phyloP scores from a whole-genome alignment of 2,329 filamentous ascomycete genomes.

The Microdochium paspali region DNA sequence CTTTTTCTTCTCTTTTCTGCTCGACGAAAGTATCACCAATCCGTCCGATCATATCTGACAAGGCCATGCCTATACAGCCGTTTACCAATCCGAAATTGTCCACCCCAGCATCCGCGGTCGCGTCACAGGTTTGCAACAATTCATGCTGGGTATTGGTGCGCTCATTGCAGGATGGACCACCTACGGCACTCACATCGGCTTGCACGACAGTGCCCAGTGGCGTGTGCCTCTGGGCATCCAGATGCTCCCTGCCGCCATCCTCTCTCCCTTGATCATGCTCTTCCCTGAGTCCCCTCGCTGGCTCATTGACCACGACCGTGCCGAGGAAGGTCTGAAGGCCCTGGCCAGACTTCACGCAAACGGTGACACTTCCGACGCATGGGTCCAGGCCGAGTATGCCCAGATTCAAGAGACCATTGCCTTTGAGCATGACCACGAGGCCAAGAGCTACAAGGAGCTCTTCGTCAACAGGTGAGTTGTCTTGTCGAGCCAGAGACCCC shows the following conservation, averaged over 20 bases:
- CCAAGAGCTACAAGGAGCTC: conserved; percentile 61
- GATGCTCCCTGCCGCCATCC: conserved; percentile 54
- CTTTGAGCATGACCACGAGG: conserved; percentile 57
- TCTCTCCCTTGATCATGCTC: conserved; percentile 52
- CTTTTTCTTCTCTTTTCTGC: conserved; percentile 16
- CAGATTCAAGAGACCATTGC: conserved; percentile 56
- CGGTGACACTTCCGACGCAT: conserved; percentile 55
- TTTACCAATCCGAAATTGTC: conserved; percentile 73
- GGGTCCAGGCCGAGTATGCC: conserved; percentile 63
- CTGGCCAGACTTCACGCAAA: conserved; percentile 62
- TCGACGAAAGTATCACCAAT: background rate
- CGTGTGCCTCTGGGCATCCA: conserved; percentile 61
- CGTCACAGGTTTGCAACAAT: conserved; percentile 69
- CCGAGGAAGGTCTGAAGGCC: conserved; percentile 55
- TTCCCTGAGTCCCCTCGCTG: conserved; percentile 69
- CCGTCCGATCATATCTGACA: background rate
- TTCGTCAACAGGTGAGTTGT: conserved; percentile 44
- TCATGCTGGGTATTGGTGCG: conserved; percentile 71
- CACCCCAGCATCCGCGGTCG: conserved; percentile 70
- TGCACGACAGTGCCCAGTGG: conserved; percentile 28
- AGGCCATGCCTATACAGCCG: conserved; percentile 22
- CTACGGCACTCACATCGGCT: conserved; percentile 40
- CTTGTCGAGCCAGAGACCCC: no score
- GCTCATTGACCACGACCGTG: conserved; percentile 63
- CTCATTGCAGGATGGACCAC: conserved; percentile 66